These are phyloP conservation scores for Penicillium egyptiacum DNA, from an alignment of 495 filamentous ascomycete species.

Conservation along the genomic window DNA sequence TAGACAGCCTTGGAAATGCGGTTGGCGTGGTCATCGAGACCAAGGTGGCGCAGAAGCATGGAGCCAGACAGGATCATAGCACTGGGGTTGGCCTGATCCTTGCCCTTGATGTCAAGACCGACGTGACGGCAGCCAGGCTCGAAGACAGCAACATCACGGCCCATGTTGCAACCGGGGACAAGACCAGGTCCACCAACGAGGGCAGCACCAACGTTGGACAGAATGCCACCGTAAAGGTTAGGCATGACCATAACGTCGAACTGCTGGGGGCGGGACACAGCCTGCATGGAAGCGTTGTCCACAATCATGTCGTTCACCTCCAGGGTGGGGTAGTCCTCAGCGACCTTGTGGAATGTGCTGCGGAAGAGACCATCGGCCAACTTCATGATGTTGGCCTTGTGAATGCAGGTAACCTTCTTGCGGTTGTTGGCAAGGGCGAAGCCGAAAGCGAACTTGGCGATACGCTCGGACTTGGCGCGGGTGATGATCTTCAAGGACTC, in stretches of 20 bases:
- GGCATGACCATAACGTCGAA: conserved; percentile 99
- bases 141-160: conserved; percentile 95
- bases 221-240: conserved; percentile 97
- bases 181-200: conserved; percentile 98
- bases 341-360: conserved; percentile 89
- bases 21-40: conserved; percentile 96
- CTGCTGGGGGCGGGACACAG: conserved; percentile 91
- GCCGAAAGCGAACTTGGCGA: conserved; percentile 96
- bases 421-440: conserved; percentile 98
- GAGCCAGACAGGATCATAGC: conserved; percentile 90
- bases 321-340: conserved; percentile 88
- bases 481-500: conserved; percentile 99
- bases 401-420: conserved; percentile 98
- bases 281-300: conserved; percentile 99
- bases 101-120: conserved; percentile 97
- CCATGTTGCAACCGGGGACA: conserved; percentile 99
- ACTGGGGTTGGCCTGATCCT: conserved; percentile 97
- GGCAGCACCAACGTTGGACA: conserved; percentile 97
- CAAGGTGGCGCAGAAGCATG: conserved; percentile 95
- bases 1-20: conserved; percentile 97
- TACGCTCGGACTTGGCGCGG: conserved; percentile 95
- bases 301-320: conserved; percentile 99
- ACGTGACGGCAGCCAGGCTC: conserved; percentile 99
- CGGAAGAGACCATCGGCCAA: conserved; percentile 97
- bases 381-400: conserved; percentile 99